Base-by-base conservation (phyloP, 495 filamentous ascomycete genomes). In the Neurospora sp. region DNA sequence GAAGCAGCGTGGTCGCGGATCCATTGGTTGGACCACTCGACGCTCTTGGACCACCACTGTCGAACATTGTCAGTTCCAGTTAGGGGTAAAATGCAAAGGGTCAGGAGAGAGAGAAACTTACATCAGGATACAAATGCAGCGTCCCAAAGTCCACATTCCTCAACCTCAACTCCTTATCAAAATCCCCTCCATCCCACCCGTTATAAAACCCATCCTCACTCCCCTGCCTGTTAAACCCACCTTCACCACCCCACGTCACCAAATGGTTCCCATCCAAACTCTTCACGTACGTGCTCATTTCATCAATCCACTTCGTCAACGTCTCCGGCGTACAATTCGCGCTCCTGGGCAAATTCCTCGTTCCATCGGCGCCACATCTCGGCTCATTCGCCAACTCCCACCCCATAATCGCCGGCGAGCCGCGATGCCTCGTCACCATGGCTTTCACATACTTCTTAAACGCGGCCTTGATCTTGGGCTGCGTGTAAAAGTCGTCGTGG, bases 131-230 rank as follows among this genome's bases (percentile, higher is more conserved):
- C 53, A 88, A 79, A 77, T 92, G 91, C 77, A 92, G 87, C 3
- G 88, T 89, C 35, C 87, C 89, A 76, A 90, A 92, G 78, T 92
- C 90, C 61, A 92, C 84, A 14, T 83, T 88, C 3, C 82, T 42
- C 59, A 92, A 84, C 31, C 75, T 77, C 3, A 92, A 80, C 74
- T 91, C 89, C 71, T 79, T 80, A 41, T 87, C 86, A 71, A 91
- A 92, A 79, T 92, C 88, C n/a, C 86, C 80, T 12, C 91, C 90
- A 78, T 92, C 89, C 71, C 76, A 79, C 53, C 82, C 85, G 20
- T 80, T 81, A 81, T 91, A 92, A 0, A 88, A 88, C 77, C 89
- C 91, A 76, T 86, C 86, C 53, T 88, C 85, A 14, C 80, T 80
- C 14, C 65, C 75, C 20, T 9, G 4, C 41, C 82, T 75, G n/a